Evolutionary conservation across 202 grass and related monocot genomes (phyloP), one percentile per base, ranked within the genome.

Genomic region (Eragrostis tef): DNA sequence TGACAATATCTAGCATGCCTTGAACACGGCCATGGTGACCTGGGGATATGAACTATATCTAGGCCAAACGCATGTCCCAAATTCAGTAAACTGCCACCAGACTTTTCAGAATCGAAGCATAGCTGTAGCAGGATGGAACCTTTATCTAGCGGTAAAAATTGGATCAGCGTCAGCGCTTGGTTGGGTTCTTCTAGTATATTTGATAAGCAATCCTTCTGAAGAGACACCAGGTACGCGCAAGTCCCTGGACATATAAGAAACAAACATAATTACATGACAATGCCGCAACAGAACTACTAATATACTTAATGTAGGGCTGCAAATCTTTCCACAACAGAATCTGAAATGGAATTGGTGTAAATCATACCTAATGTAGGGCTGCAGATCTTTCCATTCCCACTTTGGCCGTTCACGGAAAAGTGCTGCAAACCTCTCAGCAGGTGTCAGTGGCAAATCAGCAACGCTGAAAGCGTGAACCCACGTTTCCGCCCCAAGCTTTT

Each of bases 331-430:
- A 76, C 20, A 19, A 20, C 21, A 48, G 7, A 25, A 44, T 73
- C 10, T 49, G 17, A 65, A 24, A 72, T 12, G 22, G 31, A 60
- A 39, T 3, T 44, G 14, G 0, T 8, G 16, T 44, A 6, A 73
- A 26, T 39, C 11, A 82, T 75, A 98, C 95, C 95, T 98, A 83
- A 98, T 87, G 82, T 90, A 98, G 24, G 90, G 92, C 53, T 98
- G 88, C 74, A 98, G 65, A 54, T 98, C 95, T 62, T 94, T 98
- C 92, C 90, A 93, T 81, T 89, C 88, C 95, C 95, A 98, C 83
- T 85, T 98, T 29, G 82, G 43, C 19, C 87, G 88, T 70, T 93
- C 95, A 15, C 42, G 58, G 61, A 98, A 98, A 11, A 98, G 77
- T 47, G 91, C 68, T 0, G 84, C 80, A 53, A 98, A 98, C 29